These are phyloP conservation scores for Diaporthe batatas DNA, from an alignment of 2,329 filamentous ascomycete genomes.

Conservation along the genomic window DNA sequence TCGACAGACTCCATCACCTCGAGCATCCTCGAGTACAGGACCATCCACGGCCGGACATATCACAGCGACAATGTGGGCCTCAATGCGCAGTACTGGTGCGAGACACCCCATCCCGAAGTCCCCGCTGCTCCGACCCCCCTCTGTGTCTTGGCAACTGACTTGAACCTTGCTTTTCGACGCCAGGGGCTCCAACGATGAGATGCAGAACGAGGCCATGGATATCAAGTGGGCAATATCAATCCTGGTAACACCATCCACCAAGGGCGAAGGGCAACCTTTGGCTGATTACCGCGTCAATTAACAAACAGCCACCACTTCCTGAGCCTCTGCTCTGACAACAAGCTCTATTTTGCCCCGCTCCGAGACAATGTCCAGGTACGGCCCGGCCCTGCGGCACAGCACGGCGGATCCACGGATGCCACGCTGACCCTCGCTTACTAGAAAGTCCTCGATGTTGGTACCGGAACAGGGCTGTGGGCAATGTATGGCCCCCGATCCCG, in stretches of 20 bases:
- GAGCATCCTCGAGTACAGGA: constrained; percentile 41
- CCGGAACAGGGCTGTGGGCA: constrained; percentile 68
- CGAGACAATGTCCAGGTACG: constrained; percentile 42
- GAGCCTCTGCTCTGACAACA: constrained; percentile 46
- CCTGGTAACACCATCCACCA: background rate
- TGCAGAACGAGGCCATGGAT: constrained; percentile 51
- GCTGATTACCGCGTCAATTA: constrained; percentile 32
- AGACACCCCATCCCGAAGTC: too few species aligned
- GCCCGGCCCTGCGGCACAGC: background rate
- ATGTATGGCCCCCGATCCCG: constrained; percentile 39
- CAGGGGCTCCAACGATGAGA: constrained; percentile 49
- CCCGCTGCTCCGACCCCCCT: constrained; percentile 54
- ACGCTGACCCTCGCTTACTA: constrained; percentile 37
- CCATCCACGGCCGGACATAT: constrained; percentile 42
- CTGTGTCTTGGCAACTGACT: constrained; percentile 17
- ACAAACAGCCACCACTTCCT: constrained; percentile 46
- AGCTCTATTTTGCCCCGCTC: constrained; percentile 47
- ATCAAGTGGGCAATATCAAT: constrained; percentile 44
- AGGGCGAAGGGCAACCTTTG: background rate
- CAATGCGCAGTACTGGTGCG: constrained; percentile 42
- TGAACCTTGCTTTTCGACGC: background rate
- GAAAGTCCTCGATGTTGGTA: constrained; percentile 64
- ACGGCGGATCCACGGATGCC: background rate
- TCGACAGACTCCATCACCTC: constrained; percentile 40
- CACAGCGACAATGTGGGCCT: constrained; percentile 40